Evolutionary conservation across 129 eudicot species (phyloP).

Genomic region (Pulicaria dysenterica): DNA sequence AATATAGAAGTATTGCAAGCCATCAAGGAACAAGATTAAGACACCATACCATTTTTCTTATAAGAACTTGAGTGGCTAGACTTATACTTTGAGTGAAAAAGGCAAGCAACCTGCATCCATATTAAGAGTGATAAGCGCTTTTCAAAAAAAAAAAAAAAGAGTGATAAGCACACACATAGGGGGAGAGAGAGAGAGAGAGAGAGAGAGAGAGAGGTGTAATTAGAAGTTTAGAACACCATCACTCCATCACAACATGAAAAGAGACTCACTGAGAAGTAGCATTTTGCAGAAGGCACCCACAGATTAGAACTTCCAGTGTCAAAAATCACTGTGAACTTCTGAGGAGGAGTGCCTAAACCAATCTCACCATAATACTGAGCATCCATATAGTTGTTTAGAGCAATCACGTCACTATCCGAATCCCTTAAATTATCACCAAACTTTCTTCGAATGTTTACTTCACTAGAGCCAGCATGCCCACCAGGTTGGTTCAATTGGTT

Average conservation of each 20-base stretch:
- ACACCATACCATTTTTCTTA: slow-evolving; percentile 41
- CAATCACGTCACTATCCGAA: slow-evolving; percentile 35
- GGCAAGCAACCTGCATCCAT: slow-evolving; percentile 52
- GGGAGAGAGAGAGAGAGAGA: neutral
- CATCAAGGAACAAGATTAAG: slow-evolving; percentile 4
- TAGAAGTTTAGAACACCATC: neutral
- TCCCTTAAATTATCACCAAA: slow-evolving; percentile 21
- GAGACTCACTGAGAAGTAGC: slow-evolving; percentile 54
- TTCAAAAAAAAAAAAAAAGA: too few species aligned
- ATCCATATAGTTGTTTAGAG: slow-evolving; percentile 55
- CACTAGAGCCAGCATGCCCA: slow-evolving; percentile 16
- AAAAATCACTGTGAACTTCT: slow-evolving; percentile 59
- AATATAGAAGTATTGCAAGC: neutral
- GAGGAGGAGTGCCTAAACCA: slow-evolving; percentile 67
- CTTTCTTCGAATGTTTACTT: slow-evolving; percentile 18
- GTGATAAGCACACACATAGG: neutral
- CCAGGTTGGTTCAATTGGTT: slow-evolving; percentile 20
- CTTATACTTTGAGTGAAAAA: slow-evolving; percentile 51
- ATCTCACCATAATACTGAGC: slow-evolving; percentile 68
- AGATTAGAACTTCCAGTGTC: slow-evolving; percentile 64
- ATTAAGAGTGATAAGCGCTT: slow-evolving; percentile 4
- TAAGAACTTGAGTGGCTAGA: slow-evolving; percentile 60
- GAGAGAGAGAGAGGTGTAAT: neutral
- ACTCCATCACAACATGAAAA: slow-evolving; percentile 23
- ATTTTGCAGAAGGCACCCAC: slow-evolving; percentile 71